Evolutionary conservation across 352 stramenopile species (phyloP), one percentile per base, ranked within the genome.

Genomic region (Hyaloperonospora brassicae): DNA sequence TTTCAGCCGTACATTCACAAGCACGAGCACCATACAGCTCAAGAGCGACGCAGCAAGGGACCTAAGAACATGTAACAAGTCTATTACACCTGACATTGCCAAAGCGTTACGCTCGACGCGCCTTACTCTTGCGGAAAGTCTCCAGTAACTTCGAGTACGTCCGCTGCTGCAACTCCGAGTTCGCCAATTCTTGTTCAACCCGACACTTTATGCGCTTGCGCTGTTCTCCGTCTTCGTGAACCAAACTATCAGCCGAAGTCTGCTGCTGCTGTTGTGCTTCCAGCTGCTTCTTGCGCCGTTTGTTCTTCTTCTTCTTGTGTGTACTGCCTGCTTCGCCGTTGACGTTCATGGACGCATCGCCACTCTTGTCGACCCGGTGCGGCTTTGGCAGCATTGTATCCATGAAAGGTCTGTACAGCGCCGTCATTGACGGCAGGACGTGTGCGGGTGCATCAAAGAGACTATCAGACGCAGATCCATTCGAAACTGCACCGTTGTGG

Each of bases 391-490:
- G 66, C 76, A 94, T 89, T 59, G 79, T 85, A 57, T 94, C 84
- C 81, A 94, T 88, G 55, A 91, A 94, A 41, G 79, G 87, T 2
- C 78, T 66, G 64, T 92, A 94, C 36, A 94, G 61, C 27, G 78
- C 72, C 40, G 80, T 85, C 72, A 93, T 89, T 12, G 81, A 87
- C 43, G 84, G 84, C 52, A 93, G 54, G 39, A 92, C 84, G 63
- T 94, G 84, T 12, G 76, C 76, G 9, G 84, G 81, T 6, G 81
- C 84, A 25, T 90, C 77, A 59, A 94, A 92, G 52, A 94, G 64
- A 24, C 61, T 72, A 42, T 49, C 72, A 27, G 57, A 55, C 17
- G 50, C 30, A 7, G 59, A 50, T 22, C 41, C 57, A 38, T 59
- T 72, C 43, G 36, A 42, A 46, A 49, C 25, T n/a, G 48, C 54